These are phyloP conservation scores for Primulina tabacum DNA, from an alignment of 257 asterid species.

Conservation along the genomic window DNA sequence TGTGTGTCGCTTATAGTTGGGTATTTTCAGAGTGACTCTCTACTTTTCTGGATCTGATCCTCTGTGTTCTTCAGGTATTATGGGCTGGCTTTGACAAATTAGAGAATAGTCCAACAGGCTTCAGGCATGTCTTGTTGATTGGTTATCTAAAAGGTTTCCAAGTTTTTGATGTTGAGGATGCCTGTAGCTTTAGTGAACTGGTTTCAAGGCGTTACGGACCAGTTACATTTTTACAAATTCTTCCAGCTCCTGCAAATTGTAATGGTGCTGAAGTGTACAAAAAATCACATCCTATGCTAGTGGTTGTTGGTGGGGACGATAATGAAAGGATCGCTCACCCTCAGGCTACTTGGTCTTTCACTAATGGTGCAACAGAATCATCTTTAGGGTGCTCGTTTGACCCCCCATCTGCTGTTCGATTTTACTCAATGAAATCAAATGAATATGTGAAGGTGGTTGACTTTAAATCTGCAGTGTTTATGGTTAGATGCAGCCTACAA, in stretches of 20 bases:
- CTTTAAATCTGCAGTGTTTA: slow-evolving; percentile 60
- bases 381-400: slow-evolving; percentile 37
- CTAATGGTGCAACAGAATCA: slow-evolving; percentile 39
- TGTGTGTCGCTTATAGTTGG: slow-evolving; percentile 10
- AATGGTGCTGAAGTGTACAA: slow-evolving; percentile 41
- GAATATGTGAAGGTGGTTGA: slow-evolving; percentile 56
- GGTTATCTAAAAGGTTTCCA: slow-evolving; percentile 72
- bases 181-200: slow-evolving; percentile 58
- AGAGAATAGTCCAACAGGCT: slow-evolving; percentile 41
- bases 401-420: slow-evolving; percentile 58
- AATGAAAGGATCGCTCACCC: slow-evolving; percentile 34
- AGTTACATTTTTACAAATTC: slow-evolving; percentile 68
- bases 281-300: slow-evolving; percentile 50
- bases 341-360: slow-evolving; percentile 31
- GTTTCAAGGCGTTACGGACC: slow-evolving; percentile 72
- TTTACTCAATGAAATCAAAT: slow-evolving; percentile 61
- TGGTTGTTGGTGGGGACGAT: slow-evolving; percentile 57
- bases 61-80: slow-evolving; percentile 44
- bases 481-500: slow-evolving; percentile 67
- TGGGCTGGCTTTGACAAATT: slow-evolving; percentile 85
- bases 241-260: slow-evolving; percentile 49
- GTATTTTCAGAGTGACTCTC: slow-evolving; percentile 8
- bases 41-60: slow-evolving; percentile 26
- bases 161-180: slow-evolving; percentile 75
- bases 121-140: slow-evolving; percentile 54